phyloP scores from a whole-genome alignment of 176 grass and related monocot genomes.

The Elaeis guineensis region DNA sequence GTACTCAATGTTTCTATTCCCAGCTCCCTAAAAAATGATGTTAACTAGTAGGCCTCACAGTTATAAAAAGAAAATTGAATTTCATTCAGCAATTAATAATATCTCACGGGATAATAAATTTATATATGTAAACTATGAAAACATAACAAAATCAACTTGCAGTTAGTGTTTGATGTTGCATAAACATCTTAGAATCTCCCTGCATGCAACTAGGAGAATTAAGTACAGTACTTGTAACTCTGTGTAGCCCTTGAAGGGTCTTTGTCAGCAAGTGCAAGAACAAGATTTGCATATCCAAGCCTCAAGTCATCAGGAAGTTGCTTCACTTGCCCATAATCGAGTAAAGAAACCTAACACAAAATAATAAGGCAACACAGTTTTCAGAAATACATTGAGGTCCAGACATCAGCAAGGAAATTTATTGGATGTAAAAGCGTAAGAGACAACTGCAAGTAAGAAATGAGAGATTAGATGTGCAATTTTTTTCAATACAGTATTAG shows the following conservation, averaged over 20 bases:
- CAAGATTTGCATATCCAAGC: slow-evolving; percentile 94
- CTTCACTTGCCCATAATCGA: slow-evolving; percentile 99
- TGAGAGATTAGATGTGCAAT: too few species aligned
- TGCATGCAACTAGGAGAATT: too few species aligned
- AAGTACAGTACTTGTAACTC: slow-evolving; percentile 49
- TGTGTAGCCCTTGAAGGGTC: slow-evolving; percentile 45
- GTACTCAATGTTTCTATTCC: slow-evolving; percentile 61
- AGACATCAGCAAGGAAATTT: too few species aligned
- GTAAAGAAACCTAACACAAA: slow-evolving; percentile 71
- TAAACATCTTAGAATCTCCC: too few species aligned
- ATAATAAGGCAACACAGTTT: slow-evolving; percentile 9
- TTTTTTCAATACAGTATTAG: slow-evolving; percentile 2
- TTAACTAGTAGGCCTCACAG: slow-evolving; percentile 4
- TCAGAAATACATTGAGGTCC: too few species aligned
- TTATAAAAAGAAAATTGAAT: background rate
- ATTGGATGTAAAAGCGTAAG: too few species aligned
- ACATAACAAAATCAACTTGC: too few species aligned
- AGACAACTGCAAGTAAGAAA: too few species aligned
- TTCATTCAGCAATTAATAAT: too few species aligned
- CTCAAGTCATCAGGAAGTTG: slow-evolving; percentile 78
- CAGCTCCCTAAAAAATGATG: slow-evolving; percentile 51
- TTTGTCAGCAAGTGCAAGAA: slow-evolving; percentile 84
- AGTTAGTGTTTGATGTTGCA: too few species aligned
- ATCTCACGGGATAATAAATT: too few species aligned
- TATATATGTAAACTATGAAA: too few species aligned